Evolutionary conservation across 768 basidiomycete species (phyloP), one percentile per base, ranked within the genome.

Genomic region (Mycena chlorophos): DNA sequence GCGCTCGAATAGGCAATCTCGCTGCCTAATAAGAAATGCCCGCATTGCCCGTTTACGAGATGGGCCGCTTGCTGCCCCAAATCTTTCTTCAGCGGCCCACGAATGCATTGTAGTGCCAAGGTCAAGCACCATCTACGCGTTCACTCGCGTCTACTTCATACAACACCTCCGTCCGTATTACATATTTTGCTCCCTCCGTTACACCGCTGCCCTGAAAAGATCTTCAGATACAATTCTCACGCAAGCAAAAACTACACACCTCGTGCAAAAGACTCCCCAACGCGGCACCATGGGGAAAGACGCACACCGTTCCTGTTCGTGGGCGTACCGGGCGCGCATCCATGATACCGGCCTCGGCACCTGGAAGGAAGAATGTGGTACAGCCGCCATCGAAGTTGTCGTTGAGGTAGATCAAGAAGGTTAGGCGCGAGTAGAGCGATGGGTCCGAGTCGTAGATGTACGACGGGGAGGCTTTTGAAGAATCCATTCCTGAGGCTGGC

Each of bases 351-450:
- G 70, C 70, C 1, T 66, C 63, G 1, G 70, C 60, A 0, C 77
- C 77, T 1, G 80, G 82, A 5, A 82, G 65, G 69, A 82, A 83
- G 68, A 81, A 83, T 2, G 82, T 83, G 4, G 82, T 83, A 55
- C 74, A 73, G 13, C 82, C 82, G 27, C 71, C 71, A 31, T 69
- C 67, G 52, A 83, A 79, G 60, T 74, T 73, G 50, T 78, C 76
- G 64, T 78, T 78, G 42, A 79, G 72, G 63, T 79, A 83, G 50
- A 83, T 77, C 51, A 81, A 72, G 49, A 80, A 67, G 4, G 78
- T 80, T 34, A 78, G 72, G 17, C 78, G 72, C 3, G 78, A 80
- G 68, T 76, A 79, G 3, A 79, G 69, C 1, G 76, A 69, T 20
- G 76, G 74, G 55, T 76, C 73, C 14, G 73, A 78, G 69, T 81